These are phyloP conservation scores for Candida oleophila DNA, from an alignment of 805 yeast genomes.

Conservation along the genomic window DNA sequence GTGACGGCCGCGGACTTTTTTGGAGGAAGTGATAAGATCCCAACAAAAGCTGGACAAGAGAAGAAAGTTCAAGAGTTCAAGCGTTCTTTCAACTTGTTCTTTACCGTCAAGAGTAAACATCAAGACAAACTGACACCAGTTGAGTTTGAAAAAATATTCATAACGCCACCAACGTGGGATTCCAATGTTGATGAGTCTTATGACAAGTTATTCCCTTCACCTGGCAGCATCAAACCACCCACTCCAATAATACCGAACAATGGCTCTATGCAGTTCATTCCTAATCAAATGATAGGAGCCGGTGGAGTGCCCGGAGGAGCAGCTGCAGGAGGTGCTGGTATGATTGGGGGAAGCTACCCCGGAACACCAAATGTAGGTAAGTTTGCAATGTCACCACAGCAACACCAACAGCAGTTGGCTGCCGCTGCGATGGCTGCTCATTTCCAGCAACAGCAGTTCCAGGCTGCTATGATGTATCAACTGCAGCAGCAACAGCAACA, in stretches of 20 bases:
- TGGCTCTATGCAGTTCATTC: slow-evolving; percentile 25
- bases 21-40: slow-evolving; percentile 38
- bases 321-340: slow-evolving; percentile 15
- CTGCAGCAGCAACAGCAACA: slow-evolving; percentile 32
- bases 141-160: slow-evolving; percentile 59
- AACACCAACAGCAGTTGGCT: slow-evolving; percentile 22
- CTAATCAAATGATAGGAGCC: slow-evolving; percentile 29
- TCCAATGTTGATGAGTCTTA: slow-evolving; percentile 57
- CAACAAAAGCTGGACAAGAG: slow-evolving; percentile 36
- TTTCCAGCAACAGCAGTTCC: slow-evolving; percentile 37
- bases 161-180: slow-evolving; percentile 78
- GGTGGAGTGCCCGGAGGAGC: slow-evolving; percentile 8
- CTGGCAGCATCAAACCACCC: slow-evolving; percentile 16
- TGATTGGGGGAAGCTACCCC: slow-evolving; percentile 12
- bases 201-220: slow-evolving; percentile 49
- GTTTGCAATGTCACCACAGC: slow-evolving; percentile 29
- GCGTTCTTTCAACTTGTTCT: slow-evolving; percentile 51
- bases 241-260: slow-evolving; percentile 12
- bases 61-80: slow-evolving; percentile 37
- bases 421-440: slow-evolving; percentile 30
- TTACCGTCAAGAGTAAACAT: slow-evolving; percentile 39
- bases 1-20: slow-evolving; percentile 42
- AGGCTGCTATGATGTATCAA: slow-evolving; percentile 39
- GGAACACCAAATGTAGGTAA: slow-evolving; percentile 10
- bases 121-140: slow-evolving; percentile 20